Conservation (phyloP, 768 basidiomycete genomes). For the Pisolithus marmoratus region DNA sequence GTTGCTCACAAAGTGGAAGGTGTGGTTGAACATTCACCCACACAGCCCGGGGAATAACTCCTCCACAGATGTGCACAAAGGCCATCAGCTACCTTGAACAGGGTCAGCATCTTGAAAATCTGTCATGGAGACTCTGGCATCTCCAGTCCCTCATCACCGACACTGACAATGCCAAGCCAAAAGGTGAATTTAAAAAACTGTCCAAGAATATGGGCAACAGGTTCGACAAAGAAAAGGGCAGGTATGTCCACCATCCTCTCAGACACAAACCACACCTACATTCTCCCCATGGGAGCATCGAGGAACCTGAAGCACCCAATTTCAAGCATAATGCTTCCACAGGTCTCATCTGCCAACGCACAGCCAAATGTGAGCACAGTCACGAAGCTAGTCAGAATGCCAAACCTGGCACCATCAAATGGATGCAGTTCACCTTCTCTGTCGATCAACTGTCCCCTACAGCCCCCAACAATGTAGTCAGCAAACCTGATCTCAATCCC, state of each 20-base stretch:
- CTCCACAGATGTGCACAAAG: conserved; percentile 88
- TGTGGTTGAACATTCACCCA: conserved; percentile 17
- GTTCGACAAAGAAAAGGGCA: conserved; percentile 87
- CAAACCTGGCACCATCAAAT: conserved; percentile 68
- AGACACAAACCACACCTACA: conserved; percentile 11
- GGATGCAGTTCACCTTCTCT: conserved; percentile 89
- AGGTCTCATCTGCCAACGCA: conserved; percentile 76
- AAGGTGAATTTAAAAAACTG: conserved; percentile 86
- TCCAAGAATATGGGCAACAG: conserved; percentile 88
- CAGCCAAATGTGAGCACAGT: conserved; percentile 74
- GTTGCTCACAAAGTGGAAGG: conserved; percentile 88
- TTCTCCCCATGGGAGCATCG: conserved; percentile 56
- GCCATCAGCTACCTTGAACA: conserved; percentile 88
- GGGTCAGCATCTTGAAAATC: conserved; percentile 85
- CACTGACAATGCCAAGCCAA: conserved; percentile 79
- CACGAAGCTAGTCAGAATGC: conserved; percentile 63
- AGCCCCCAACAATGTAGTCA: conserved; percentile 40
- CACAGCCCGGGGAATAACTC: no score
- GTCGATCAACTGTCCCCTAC: conserved; percentile 62
- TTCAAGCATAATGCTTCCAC: conserved; percentile 75
- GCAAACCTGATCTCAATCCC: conserved; percentile 64
- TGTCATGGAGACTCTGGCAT: conserved; percentile 91
- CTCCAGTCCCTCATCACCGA: conserved; percentile 89
- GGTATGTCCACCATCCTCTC: conserved; percentile 43
- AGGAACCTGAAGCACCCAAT: conserved; percentile 79